Evolutionary conservation across 192 early-diverging fungal species (phyloP).

Genomic region (Spizellomyces sp.): DNA sequence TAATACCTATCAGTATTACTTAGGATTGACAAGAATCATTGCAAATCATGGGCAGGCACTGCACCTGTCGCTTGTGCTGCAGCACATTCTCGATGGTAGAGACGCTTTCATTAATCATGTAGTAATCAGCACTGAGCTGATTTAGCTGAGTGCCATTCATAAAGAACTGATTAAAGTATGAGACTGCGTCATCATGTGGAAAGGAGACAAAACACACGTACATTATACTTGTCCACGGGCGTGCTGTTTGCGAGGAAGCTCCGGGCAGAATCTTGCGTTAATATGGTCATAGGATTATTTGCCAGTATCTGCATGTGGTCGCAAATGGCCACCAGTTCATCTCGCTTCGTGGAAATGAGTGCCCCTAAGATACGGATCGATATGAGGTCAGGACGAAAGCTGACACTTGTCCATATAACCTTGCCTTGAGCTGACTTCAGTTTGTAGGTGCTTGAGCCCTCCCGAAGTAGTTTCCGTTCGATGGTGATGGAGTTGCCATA

Average conservation of each 20-base stretch:
- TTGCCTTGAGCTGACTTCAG: slow-evolving; percentile 56
- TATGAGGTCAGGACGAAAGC: no score
- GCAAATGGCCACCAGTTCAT: slow-evolving; percentile 79
- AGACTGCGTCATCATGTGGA: no score
- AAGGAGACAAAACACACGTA: slow-evolving; percentile 7
- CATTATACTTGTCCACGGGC: slow-evolving; percentile 85
- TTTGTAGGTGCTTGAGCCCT: slow-evolving; percentile 70
- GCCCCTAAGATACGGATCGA: slow-evolving; percentile 32
- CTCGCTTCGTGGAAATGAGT: slow-evolving; percentile 73
- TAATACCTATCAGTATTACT: slow-evolving; percentile 43
- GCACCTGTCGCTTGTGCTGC: not conserved
- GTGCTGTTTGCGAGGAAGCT: slow-evolving; percentile 84
- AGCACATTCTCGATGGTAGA: not conserved
- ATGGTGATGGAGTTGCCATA: slow-evolving; percentile 84
- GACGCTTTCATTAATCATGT: not conserved
- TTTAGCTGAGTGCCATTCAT: slow-evolving; percentile 82
- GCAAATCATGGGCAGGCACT: no score
- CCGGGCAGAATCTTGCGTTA: slow-evolving; percentile 91
- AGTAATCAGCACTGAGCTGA: slow-evolving; percentile 75
- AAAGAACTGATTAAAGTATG: slow-evolving; percentile 60
- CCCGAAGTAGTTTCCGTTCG: slow-evolving; percentile 72
- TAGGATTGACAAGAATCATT: no score
- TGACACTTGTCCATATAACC: not conserved
- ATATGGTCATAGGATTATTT: slow-evolving; percentile 90
- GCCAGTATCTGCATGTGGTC: slow-evolving; percentile 92